A percentile compares a stretch with the other conserved stretches of the same genome.
phyloP scores from a whole-genome alignment of 768 basidiomycete genomes.

The Leccinellum rugosiceps region DNA sequence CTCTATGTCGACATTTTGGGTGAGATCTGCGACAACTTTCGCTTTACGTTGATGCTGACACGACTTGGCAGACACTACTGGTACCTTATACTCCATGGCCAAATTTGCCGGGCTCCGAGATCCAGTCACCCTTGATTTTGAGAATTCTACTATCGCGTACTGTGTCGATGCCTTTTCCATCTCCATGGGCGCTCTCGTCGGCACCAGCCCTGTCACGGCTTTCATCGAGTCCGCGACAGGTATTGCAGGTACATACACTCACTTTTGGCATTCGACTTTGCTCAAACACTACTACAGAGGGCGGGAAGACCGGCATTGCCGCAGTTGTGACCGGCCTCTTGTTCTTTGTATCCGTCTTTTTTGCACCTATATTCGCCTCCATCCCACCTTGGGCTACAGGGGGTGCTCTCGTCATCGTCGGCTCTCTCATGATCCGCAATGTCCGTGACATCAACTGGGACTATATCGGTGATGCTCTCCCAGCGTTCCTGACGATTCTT shows the following conservation, averaged over 20 bases:
- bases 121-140: conserved; percentile 82
- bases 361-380: conserved; percentile 84
- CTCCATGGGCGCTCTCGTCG: conserved; percentile 76
- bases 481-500: conserved; percentile 79
- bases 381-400: conserved; percentile 89
- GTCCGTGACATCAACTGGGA: conserved; percentile 88
- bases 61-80: conserved; percentile 38
- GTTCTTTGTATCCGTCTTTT: conserved; percentile 85
- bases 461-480: conserved; percentile 83
- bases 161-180: conserved; percentile 81
- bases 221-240: conserved; percentile 83
- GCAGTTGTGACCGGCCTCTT: conserved; percentile 68
- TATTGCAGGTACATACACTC: conserved; percentile 52
- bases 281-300: conserved; percentile 47
- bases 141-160: conserved; percentile 78
- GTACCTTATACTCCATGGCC: conserved; percentile 88
- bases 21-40: conserved; percentile 28
- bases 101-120: conserved; percentile 88
- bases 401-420: conserved; percentile 79
- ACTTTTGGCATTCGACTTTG: not conserved
- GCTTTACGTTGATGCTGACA: not conserved
- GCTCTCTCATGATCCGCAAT: conserved; percentile 87
- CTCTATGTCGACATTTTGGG: conserved; percentile 86
- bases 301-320: conserved; percentile 83
- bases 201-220: conserved; percentile 78